These are phyloP conservation scores for Epichloe hybrida DNA, from an alignment of 2,329 filamentous ascomycete species.

Conservation along the genomic window DNA sequence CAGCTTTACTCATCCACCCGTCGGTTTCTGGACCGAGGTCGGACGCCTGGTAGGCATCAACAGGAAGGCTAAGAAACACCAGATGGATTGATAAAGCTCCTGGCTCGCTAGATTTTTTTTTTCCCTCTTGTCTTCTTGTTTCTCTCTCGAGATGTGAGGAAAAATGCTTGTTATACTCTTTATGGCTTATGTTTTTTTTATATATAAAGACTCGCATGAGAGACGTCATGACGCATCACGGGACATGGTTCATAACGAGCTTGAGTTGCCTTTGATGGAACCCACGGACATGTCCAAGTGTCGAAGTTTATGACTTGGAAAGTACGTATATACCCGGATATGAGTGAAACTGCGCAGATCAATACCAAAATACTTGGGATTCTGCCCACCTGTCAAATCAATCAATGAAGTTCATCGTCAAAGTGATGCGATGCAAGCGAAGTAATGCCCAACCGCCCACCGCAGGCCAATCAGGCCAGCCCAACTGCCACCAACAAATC, in stretches of 20 bases:
- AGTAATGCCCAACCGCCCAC: too few relatives aligned
- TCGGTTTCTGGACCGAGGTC: slow-evolving; percentile 44
- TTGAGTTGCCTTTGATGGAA: neutral
- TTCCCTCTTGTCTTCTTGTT: neutral
- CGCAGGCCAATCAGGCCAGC: neutral
- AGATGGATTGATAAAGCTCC: slow-evolving; percentile 4
- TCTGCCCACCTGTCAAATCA: neutral
- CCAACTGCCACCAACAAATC: neutral
- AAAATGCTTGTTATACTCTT: neutral
- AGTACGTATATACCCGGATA: slow-evolving; percentile 4
- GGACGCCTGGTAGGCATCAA: slow-evolving; percentile 29
- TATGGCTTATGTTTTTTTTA: too few relatives aligned
- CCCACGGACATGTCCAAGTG: neutral
- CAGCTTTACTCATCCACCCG: slow-evolving; percentile 31
- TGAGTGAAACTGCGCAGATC: neutral
- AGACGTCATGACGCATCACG: neutral
- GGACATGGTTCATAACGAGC: slow-evolving; percentile 1
- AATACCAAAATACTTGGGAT: neutral
- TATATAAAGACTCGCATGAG: neutral
- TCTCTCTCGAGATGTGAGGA: neutral
- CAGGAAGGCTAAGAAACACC: slow-evolving; percentile 11
- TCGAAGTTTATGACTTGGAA: neutral
- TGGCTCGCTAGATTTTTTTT: too few relatives aligned
- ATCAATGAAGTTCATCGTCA: neutral
- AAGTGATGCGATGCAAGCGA: neutral